Conservation (phyloP, 495 filamentous ascomycete species). For the Tuber indicum region DNA sequence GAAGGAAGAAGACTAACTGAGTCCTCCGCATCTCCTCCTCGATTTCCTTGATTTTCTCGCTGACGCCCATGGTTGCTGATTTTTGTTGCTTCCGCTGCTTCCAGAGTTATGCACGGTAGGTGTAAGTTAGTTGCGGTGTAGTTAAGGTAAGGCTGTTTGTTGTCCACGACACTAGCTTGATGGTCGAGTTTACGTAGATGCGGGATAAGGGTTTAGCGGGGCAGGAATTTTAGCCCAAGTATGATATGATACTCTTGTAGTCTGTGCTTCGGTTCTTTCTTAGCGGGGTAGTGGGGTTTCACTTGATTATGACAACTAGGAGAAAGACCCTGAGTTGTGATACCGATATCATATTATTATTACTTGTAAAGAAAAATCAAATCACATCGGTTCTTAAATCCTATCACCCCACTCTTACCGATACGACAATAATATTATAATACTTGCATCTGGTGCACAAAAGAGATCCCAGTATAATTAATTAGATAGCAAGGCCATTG, state of each 20-base stretch:
- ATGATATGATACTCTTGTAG: background rate
- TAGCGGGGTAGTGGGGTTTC: background rate
- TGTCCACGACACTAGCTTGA: background rate
- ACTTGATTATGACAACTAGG: background rate
- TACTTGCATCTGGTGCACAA: background rate
- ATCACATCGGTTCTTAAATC: background rate
- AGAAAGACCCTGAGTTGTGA: too few relatives aligned
- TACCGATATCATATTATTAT: too few relatives aligned
- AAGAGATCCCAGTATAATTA: background rate
- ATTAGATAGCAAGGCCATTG: background rate
- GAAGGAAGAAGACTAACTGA: slow-evolving; percentile 48
- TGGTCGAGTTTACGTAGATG: background rate
- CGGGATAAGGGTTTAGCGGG: background rate
- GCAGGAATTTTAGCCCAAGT: background rate
- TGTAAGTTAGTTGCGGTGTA: background rate
- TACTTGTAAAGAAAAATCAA: background rate
- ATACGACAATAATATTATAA: background rate
- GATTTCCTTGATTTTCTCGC: slow-evolving; percentile 99
- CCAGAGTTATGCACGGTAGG: background rate
- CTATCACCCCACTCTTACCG: background rate
- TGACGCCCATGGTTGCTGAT: slow-evolving; percentile 84
- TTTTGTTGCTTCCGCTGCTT: slow-evolving; percentile 6
- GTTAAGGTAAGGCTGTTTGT: background rate
- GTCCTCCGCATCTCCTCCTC: slow-evolving; percentile 99
- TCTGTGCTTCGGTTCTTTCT: background rate